Base-by-base conservation (phyloP, 2,329 filamentous ascomycete genomes). In the Zarea fungicola region DNA sequence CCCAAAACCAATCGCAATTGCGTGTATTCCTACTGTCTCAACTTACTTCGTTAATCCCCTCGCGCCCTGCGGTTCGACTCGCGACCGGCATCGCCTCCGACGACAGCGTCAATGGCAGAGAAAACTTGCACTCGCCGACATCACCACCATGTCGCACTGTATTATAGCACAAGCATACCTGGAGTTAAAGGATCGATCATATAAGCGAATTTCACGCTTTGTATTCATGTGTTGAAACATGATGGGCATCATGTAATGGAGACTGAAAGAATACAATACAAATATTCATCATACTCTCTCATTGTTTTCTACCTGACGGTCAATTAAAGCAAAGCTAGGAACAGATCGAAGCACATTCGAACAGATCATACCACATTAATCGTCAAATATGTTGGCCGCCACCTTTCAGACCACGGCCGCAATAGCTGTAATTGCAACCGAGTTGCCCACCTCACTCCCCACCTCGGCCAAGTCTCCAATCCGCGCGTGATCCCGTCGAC, bases 121-220 rank as follows among this genome's bases (percentile, higher is more conserved):
- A 42, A 6, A 35, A 31, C 21, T 14, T 13, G n/a, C n/a, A 13
- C 22, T 7, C 6, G n/a, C 34, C 37, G 32, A 34, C 11, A n/a
- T n/a, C n/a, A 28, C 23, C 19, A 35, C 18, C 23, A n/a, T n/a
- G 37, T 36, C 46, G 37, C 40, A 28, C 13, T 52, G 50, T 52
- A 52, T 31, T 39, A 48, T 43, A 52, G 10, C 42, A 37, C 21
- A 39, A 26, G 49, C 49, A 46, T 48, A 52, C 43, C 25, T 44
- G 47, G 52, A 52, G 45, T 52, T 52, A 23, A 42, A 22, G 49
- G 40, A 42, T 44, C 32, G 49, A 34, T 35, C 16, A 40, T 18
- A 26, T 13, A 8, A 21, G 48, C 44, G 34, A 31, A 16, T 23
- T 42, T 16, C 28, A 35, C 40, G 40, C 43, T 9, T 28, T 42